A percentile compares a stretch with the other conserved stretches of the same genome.
Evolutionary conservation across 2,329 filamentous ascomycete species (phyloP).

Genomic region (Claviceps maximensis): DNA sequence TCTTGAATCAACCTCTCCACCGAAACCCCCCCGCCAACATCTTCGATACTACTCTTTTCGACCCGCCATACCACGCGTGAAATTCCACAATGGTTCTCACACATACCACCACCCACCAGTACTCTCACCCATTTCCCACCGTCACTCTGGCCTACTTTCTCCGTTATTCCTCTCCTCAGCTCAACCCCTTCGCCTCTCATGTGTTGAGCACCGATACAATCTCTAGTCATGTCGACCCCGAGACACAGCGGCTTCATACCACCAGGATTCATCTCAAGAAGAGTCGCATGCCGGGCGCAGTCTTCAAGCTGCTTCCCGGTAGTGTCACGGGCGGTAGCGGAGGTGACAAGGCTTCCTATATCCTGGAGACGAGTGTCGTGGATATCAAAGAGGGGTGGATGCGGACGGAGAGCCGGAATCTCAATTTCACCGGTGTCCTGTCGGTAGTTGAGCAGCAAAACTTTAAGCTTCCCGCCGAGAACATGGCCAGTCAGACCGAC

Average conservation of each 20-base stretch:
- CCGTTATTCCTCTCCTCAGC: conserved; percentile 58
- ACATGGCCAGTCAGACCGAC: conserved; percentile 36
- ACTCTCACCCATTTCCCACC: conserved; percentile 71
- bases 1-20: background rate
- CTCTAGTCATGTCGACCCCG: conserved; percentile 55
- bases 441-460: conserved; percentile 65
- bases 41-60: background rate
- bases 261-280: conserved; percentile 72
- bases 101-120: conserved; percentile 55
- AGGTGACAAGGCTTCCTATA: conserved; percentile 61
- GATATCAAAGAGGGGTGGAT: conserved; percentile 74
- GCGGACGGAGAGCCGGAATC: conserved; percentile 66
- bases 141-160: conserved; percentile 84
- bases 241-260: conserved; percentile 63
- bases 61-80: background rate
- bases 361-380: conserved; percentile 67
- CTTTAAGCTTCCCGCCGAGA: conserved; percentile 36
- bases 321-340: conserved; percentile 51
- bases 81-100: conserved; percentile 44
- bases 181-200: conserved; percentile 70
- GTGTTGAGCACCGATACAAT: conserved; percentile 77
- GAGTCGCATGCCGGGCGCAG: conserved; percentile 60
- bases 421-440: conserved; percentile 71
- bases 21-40: conserved; percentile 6
- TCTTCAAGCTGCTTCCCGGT: conserved; percentile 62